phyloP scores from a whole-genome alignment of 1,284 basidiomycete species.

The Amylostereum areolatum region DNA sequence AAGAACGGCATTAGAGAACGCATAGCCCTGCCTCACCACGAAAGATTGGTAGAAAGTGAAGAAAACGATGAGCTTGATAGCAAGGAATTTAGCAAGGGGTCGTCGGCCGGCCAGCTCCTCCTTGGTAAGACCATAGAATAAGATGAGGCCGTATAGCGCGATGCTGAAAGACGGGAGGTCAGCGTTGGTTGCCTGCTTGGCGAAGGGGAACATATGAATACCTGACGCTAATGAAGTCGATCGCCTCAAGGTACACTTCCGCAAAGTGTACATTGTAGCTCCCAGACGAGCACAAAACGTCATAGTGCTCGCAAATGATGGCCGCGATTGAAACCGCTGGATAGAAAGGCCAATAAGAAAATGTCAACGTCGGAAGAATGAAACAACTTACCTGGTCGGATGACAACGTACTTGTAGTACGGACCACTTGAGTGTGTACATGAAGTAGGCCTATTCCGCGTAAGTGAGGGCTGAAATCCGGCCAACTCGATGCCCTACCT shows the following conservation, averaged over 20 bases:
- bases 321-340: conserved; percentile 56
- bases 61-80: conserved; percentile 84
- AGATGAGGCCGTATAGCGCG: conserved; percentile 71
- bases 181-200: background rate
- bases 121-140: conserved; percentile 79
- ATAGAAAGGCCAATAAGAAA: background rate
- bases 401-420: conserved; percentile 81
- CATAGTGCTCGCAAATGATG: conserved; percentile 64
- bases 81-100: conserved; percentile 77
- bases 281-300: conserved; percentile 61
- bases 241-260: conserved; percentile 60
- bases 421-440: conserved; percentile 84
- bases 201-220: conserved; percentile 20
- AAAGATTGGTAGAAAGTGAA: conserved; percentile 79
- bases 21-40: conserved; percentile 39
- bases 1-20: background rate
- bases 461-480: conserved; percentile 1
- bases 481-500: conserved; percentile 33
- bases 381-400: conserved; percentile 55
- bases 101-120: conserved; percentile 71
- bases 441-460: conserved; percentile 64
- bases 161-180: conserved; percentile 34
- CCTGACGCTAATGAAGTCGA: conserved; percentile 80
- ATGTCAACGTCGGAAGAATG: background rate
- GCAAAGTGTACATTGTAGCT: conserved; percentile 61